These are phyloP conservation scores for Aphanocladium album DNA, from an alignment of 2,329 filamentous ascomycete genomes.

Conservation along the genomic window DNA sequence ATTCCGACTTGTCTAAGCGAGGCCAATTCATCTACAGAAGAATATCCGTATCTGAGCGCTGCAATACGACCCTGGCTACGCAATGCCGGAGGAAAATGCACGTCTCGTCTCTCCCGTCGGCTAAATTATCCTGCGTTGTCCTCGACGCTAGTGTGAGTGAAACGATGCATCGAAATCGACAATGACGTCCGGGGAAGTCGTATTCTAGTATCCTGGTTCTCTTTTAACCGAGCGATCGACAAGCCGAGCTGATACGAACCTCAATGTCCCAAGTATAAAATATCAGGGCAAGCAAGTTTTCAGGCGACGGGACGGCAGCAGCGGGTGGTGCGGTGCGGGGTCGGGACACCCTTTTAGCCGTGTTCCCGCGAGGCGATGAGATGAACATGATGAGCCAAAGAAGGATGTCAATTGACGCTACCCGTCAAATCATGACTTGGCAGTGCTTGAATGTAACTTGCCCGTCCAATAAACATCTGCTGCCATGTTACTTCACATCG, in stretches of 20 bases:
- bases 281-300: background rate
- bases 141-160: background rate
- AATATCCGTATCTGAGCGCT: background rate
- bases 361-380: background rate
- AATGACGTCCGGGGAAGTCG: background rate
- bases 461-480: background rate
- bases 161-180: background rate
- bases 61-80: background rate
- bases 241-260: no score
- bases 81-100: background rate
- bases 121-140: background rate
- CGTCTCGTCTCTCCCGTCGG: background rate
- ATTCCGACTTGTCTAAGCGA: background rate
- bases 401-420: background rate
- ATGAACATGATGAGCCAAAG: background rate
- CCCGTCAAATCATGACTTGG: background rate
- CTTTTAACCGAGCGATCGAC: background rate
- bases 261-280: background rate
- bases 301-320: background rate
- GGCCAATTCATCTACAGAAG: background rate
- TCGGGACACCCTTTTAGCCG: background rate
- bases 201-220: background rate
- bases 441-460: background rate
- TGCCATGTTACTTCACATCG: background rate
- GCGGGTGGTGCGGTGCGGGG: background rate